Conservation (phyloP, 176 grass and related monocot species). For the Secale cereale region DNA sequence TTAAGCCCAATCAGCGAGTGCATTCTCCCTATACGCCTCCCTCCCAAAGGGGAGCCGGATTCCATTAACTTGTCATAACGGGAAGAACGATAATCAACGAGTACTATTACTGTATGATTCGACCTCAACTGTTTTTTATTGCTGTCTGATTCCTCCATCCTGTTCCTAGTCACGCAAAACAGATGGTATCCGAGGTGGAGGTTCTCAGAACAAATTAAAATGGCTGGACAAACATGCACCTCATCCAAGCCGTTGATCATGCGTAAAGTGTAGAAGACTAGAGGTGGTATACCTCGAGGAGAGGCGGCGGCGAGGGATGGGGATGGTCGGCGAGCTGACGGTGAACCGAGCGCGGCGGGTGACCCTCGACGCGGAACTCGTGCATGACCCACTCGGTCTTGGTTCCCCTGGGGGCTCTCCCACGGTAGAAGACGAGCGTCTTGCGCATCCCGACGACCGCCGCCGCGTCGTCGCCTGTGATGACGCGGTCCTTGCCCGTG, state of each 20-base stretch:
- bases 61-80: neutral
- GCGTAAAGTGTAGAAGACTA: neutral
- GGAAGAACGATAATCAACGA: no score
- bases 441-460: constrained; percentile 71
- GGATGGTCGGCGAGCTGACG: neutral
- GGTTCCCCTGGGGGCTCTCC: constrained; percentile 59
- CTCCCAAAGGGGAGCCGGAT: neutral
- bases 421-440: constrained; percentile 82
- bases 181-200: neutral
- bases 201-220: no score
- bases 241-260: neutral
- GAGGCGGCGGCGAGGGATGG: neutral
- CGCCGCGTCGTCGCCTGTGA: neutral
- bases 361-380: constrained; percentile 64
- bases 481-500: constrained; percentile 61
- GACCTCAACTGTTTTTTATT: neutral
- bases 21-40: neutral
- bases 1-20: neutral
- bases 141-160: neutral
- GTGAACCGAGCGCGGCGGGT: neutral
- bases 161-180: neutral
- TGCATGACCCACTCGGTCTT: constrained; percentile 86
- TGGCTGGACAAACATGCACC: neutral
- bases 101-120: neutral
- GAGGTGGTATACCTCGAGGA: constrained; percentile 23